Percentiles rank a stretch among this genome's conserved stretches.
Conservation (phyloP, 1,139 yeast genomes). For the Candida smagusa region DNA sequence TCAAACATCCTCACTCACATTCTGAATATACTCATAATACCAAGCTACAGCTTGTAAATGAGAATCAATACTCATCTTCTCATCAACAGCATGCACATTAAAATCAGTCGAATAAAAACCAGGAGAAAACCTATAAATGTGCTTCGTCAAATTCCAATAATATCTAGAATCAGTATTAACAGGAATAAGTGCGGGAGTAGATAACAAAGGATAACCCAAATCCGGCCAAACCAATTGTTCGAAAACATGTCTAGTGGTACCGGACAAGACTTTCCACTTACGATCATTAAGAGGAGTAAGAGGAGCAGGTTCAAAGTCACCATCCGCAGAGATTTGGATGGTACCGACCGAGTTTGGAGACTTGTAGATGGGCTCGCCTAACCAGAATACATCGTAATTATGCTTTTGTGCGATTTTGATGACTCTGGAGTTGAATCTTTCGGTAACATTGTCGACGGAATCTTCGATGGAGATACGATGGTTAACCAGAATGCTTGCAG, state of each 20-base stretch:
- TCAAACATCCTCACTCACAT: constrained; percentile 23
- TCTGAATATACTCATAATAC: constrained; percentile 38
- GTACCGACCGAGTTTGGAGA: constrained; percentile 37
- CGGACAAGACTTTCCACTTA: constrained; percentile 54
- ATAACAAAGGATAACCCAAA: constrained; percentile 18
- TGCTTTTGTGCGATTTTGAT: constrained; percentile 39
- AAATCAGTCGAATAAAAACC: constrained; percentile 25
- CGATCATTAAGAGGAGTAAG: constrained; percentile 46
- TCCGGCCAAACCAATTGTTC: constrained; percentile 37
- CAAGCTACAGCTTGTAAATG: constrained; percentile 28
- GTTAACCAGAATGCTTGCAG: constrained; percentile 52
- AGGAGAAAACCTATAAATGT: constrained; percentile 30
- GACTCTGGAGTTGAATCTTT: constrained; percentile 35
- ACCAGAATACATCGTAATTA: constrained; percentile 44
- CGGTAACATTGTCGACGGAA: constrained; percentile 35
- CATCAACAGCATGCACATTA: constrained; percentile 34
- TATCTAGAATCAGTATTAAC: constrained; percentile 43
- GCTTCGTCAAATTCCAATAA: constrained; percentile 38
- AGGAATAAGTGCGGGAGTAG: constrained; percentile 33
- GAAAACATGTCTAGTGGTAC: constrained; percentile 54
- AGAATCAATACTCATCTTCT: constrained; percentile 24
- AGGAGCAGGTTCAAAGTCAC: constrained; percentile 57
- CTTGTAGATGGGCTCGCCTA: constrained; percentile 27
- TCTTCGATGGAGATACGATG: constrained; percentile 58
- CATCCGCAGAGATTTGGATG: constrained; percentile 37